These are phyloP conservation scores for Phytophthora tubulina DNA, from an alignment of 352 stramenopile species.

Conservation along the genomic window DNA sequence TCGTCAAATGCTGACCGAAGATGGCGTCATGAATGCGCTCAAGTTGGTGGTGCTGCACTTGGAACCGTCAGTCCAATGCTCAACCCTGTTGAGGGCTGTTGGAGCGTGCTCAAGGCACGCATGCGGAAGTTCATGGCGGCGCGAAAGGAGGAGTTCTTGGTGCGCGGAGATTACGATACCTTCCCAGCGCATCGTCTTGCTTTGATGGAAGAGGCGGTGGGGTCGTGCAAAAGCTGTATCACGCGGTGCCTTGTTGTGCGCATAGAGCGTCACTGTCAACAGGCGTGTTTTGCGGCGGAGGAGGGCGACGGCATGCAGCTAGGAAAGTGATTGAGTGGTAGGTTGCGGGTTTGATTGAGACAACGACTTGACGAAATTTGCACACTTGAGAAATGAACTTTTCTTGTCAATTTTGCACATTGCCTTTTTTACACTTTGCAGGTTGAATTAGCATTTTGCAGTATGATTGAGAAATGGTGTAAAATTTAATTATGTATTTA, in stretches of 20 bases:
- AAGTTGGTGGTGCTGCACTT: conserved; percentile 29
- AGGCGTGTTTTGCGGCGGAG: not conserved
- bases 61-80: conserved; percentile 3
- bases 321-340: too few species aligned
- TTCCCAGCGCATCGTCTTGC: not conserved
- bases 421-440: too few species aligned
- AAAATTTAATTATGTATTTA: not conserved
- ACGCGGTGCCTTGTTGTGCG: not conserved
- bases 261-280: not conserved
- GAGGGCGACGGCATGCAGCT: too few species aligned
- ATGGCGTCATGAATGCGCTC: not conserved
- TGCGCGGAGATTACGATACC: conserved; percentile 3
- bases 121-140: not conserved
- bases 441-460: too few species aligned
- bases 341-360: too few species aligned
- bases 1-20: not conserved
- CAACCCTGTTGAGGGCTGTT: conserved; percentile 4
- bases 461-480: too few species aligned
- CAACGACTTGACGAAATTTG: too few species aligned
- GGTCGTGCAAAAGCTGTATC: not conserved
- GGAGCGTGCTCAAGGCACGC: not conserved
- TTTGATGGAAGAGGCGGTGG: not conserved
- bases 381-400: too few species aligned
- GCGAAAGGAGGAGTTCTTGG: not conserved
- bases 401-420: too few species aligned